Conservation (phyloP, 805 yeast species). For the Wickerhamiella vanderwaltii region DNA sequence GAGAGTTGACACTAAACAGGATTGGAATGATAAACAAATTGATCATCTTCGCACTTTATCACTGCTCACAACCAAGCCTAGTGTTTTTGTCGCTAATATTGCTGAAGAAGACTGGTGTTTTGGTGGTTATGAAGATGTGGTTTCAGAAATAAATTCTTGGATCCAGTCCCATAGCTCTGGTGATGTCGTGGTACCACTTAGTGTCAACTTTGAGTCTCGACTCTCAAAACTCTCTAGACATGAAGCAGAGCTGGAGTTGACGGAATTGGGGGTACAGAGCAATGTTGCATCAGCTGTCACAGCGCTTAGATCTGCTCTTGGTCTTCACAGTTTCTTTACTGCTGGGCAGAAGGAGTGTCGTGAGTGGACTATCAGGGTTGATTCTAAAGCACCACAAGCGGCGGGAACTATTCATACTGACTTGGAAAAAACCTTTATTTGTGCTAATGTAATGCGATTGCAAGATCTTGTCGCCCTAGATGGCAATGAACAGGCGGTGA, state of each 20-base stretch:
- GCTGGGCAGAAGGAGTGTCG: conserved; percentile 83
- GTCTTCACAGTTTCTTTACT: conserved; percentile 72
- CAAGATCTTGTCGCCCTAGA: conserved; percentile 40
- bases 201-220: conserved; percentile 53
- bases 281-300: conserved; percentile 52
- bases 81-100: conserved; percentile 62
- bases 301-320: conserved; percentile 54
- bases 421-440: conserved; percentile 64
- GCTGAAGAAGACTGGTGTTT: conserved; percentile 52
- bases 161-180: conserved; percentile 52
- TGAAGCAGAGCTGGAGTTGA: conserved; percentile 23
- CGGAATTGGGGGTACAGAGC: conserved; percentile 27
- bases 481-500: conserved; percentile 42
- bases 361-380: conserved; percentile 93
- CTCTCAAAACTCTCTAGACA: conserved; percentile 38
- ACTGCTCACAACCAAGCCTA: conserved; percentile 80
- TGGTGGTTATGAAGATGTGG: conserved; percentile 29
- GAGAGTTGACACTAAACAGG: conserved; percentile 41
- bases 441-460: conserved; percentile 62
- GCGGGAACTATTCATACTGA: conserved; percentile 93
- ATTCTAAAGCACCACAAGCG: conserved; percentile 94
- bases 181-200: conserved; percentile 56
- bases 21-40: conserved; percentile 49
- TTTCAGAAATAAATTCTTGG: conserved; percentile 49
- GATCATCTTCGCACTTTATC: conserved; percentile 35